Evolutionary conservation across 495 filamentous ascomycete genomes (phyloP).

Genomic region (Monascus purpureus): DNA sequence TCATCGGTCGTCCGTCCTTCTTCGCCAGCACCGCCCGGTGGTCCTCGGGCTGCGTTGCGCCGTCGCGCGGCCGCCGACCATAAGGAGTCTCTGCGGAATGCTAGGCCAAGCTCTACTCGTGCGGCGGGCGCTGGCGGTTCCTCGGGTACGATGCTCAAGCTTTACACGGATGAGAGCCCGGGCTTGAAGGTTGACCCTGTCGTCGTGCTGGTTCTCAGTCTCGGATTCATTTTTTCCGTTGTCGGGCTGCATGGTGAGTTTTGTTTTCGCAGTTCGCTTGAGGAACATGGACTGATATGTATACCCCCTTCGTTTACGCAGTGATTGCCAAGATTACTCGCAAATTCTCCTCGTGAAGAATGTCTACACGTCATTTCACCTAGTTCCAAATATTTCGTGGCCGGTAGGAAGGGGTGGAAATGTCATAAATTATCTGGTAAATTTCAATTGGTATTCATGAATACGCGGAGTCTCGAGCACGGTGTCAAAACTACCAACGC

Average conservation of each 20-base stretch:
- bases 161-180: constrained; percentile 98
- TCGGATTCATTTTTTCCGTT: constrained; percentile 97
- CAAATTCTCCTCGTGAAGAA: constrained; percentile 55
- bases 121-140: constrained; percentile 91
- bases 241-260: constrained; percentile 88
- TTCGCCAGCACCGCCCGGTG: constrained; percentile 83
- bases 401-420: too few species aligned
- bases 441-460: too few species aligned
- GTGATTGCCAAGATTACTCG: constrained; percentile 95
- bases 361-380: constrained; percentile 2
- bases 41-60: constrained; percentile 86
- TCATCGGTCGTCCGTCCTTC: constrained; percentile 59
- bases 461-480: too few species aligned
- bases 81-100: constrained; percentile 88
- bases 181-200: constrained; percentile 95
- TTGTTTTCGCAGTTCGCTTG: background rate
- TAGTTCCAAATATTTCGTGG: background rate
- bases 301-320: too few species aligned
- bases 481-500: background rate
- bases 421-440: too few species aligned
- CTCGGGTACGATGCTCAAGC: constrained; percentile 94
- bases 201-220: constrained; percentile 81
- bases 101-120: constrained; percentile 74
- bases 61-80: constrained; percentile 88
- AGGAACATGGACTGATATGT: too few species aligned